Base-by-base conservation (phyloP, 371 early-diverging fungal species). In the Rhizomucor miehei region DNA sequence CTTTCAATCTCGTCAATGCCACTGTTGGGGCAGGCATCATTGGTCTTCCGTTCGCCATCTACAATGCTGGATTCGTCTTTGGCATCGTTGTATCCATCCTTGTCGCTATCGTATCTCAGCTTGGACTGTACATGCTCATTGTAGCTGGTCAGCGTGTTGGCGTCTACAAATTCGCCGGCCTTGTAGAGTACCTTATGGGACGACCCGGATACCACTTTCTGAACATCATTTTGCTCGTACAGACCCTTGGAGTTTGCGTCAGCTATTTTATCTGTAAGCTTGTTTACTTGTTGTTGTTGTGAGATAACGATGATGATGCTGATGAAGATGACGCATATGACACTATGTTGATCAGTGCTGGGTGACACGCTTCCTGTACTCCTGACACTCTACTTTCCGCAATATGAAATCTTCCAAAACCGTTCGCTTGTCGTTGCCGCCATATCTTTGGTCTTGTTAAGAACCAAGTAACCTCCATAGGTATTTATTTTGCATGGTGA, bases 11-110 rank as follows among this genome's bases (percentile, higher is more conserved):
- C 38, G 71, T 74, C 40, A 79, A 79, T 56, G 71, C 77, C 14
- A 79, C 74, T 5, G 76, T 79, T 16, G 79, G 79, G 6, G 72
- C 79, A 12, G 79, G 79, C 29, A 71, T 79, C 44, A 62, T 79
- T 44, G 79, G 77, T 0, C 49, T 79, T n/a, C 61, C 74, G 5
- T 73, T 70, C 56, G 75, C 78, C 6, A 59, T 74, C 36, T 61
- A 64, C 39, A 63, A 75, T 17, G 68, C 75, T 37, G 80, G 80
- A 3, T 71, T 79, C 52, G 54, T 78, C n/a, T 51, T 65, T 9
- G 80, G 80, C 21, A 44, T 79, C 19, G 44, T 63, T 6, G 56
- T 75, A 4, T 76, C 75, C 9, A 46, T 68, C 1, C 57, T 66
- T 25, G 80, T 79, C 2, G 68, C 67, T 4, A 35, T 67, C 21